Conservation (phyloP, 441 rosid species). For the Pelargonium cotyledonis region DNA sequence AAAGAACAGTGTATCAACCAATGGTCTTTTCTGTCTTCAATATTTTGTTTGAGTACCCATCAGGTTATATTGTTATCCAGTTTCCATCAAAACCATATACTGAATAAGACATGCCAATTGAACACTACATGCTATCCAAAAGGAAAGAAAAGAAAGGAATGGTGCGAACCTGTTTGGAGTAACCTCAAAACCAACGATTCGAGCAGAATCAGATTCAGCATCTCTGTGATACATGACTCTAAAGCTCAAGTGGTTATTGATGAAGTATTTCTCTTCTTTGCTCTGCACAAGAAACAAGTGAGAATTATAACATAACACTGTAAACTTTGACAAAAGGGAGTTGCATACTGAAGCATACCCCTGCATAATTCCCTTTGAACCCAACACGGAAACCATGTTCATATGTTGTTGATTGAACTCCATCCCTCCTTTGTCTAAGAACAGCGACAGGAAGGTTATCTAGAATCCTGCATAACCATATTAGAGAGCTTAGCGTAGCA, state of each 20-base stretch:
- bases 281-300: conserved; percentile 46
- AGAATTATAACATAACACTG: conserved; percentile 13
- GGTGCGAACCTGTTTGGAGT: conserved; percentile 66
- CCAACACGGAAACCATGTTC: conserved; percentile 95
- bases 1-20: background rate
- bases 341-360: conserved; percentile 45
- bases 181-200: conserved; percentile 96
- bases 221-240: conserved; percentile 89
- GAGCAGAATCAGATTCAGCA: conserved; percentile 60
- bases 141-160: conserved; percentile 6
- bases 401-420: conserved; percentile 66
- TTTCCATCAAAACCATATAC: background rate
- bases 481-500: conserved; percentile 14
- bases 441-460: conserved; percentile 98
- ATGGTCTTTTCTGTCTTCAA: background rate
- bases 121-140: conserved; percentile 1
- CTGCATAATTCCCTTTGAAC: conserved; percentile 85
- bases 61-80: background rate
- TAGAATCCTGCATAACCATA: conserved; percentile 58
- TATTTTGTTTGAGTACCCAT: background rate
- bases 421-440: conserved; percentile 82
- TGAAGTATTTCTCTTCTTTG: conserved; percentile 89
- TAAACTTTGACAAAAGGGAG: conserved; percentile 1
- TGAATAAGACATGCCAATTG: conserved; percentile 7
- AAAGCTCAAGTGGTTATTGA: conserved; percentile 88